Percentiles rank a stretch among this genome's conserved stretches.
Evolutionary conservation across 1,284 basidiomycete genomes (phyloP).

Genomic region (Dichomitus squalens): DNA sequence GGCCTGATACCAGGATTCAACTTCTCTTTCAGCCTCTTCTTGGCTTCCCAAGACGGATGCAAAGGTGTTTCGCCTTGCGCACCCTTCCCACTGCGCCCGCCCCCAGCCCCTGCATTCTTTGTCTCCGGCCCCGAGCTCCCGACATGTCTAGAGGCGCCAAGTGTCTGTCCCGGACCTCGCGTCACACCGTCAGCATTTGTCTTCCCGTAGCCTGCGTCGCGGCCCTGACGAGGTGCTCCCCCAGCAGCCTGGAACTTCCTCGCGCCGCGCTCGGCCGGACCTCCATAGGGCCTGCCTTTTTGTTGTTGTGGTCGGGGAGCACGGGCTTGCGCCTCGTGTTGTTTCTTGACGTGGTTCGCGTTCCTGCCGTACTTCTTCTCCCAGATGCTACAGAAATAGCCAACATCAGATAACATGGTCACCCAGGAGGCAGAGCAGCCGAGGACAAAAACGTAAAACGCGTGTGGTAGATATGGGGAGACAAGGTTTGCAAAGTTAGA

Average conservation of each 20-base stretch:
- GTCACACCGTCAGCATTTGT: not conserved
- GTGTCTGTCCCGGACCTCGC: not conserved
- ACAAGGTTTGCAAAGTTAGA: no score
- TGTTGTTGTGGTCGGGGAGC: conserved; percentile 19
- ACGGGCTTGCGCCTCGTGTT: conserved; percentile 35
- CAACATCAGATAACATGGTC: not conserved
- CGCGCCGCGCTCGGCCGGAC: not conserved
- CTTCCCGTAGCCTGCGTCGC: not conserved
- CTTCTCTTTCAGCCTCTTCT: conserved; percentile 74
- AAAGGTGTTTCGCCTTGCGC: conserved; percentile 46
- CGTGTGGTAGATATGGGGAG: not conserved
- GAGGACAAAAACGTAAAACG: not conserved
- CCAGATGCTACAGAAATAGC: conserved; percentile 74
- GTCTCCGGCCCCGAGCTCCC: conserved; percentile 1
- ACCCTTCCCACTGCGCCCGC: conserved; percentile 1
- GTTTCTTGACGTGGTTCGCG: conserved; percentile 88
- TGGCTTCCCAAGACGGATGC: conserved; percentile 95
- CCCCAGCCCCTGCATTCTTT: conserved; percentile 7
- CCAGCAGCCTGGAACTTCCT: not conserved
- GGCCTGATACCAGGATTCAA: conserved; percentile 54
- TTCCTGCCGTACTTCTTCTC: conserved; percentile 93
- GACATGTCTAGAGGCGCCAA: not conserved
- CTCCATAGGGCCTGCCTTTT: conserved; percentile 1
- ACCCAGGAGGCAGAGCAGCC: not conserved
- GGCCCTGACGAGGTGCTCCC: not conserved